A percentile compares a stretch with the other conserved stretches of the same genome.
These are phyloP conservation scores for Yamadazyma insecticola DNA, from an alignment of 805 yeast species.

Conservation along the genomic window DNA sequence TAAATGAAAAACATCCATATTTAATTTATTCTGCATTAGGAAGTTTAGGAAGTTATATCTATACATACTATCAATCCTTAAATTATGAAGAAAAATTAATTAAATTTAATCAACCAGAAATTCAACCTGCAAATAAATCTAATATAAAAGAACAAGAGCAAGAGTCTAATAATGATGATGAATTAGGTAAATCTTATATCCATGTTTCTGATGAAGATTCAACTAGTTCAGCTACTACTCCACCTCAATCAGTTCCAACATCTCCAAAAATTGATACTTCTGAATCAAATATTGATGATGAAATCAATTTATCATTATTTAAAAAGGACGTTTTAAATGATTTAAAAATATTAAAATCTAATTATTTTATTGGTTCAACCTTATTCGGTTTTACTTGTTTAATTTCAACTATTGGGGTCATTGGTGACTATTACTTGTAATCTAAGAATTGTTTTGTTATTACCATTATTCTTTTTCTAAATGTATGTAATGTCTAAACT, in stretches of 20 bases:
- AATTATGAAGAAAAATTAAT: conserved; percentile 13
- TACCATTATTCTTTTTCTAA: no score
- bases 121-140: background rate
- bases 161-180: conserved; percentile 12
- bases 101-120: conserved; percentile 3
- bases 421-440: conserved; percentile 54
- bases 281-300: conserved; percentile 19
- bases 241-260: conserved; percentile 6
- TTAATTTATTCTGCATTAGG: conserved; percentile 60
- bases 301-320: conserved; percentile 17
- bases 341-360: conserved; percentile 25
- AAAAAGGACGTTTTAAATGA: conserved; percentile 28
- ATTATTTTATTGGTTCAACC: conserved; percentile 37
- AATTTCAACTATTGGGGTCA: conserved; percentile 49
- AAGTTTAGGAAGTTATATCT: conserved; percentile 40
- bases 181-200: conserved; percentile 36
- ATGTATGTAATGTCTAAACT: no score
- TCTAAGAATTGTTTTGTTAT: no score
- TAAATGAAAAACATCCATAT: conserved; percentile 64
- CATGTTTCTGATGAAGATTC: conserved; percentile 39
- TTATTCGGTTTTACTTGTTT: conserved; percentile 44
- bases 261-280: conserved; percentile 5
- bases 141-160: conserved; percentile 3
- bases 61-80: conserved; percentile 14
- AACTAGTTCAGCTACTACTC: conserved; percentile 18